Evolutionary conservation across 73 alveolate genomes (phyloP).

Genomic region (Paramecium octaurelia): DNA sequence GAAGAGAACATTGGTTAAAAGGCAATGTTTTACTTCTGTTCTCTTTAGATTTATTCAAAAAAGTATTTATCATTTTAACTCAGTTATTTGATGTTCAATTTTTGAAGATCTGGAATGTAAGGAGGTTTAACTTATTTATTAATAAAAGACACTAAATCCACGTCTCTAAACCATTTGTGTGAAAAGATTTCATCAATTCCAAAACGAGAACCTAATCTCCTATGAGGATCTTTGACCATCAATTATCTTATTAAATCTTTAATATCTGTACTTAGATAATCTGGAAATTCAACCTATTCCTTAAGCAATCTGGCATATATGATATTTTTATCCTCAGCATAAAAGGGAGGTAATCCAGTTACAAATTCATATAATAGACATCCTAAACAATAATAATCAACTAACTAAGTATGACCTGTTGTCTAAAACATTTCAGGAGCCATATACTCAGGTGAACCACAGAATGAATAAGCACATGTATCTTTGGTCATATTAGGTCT

Average conservation of each 20-base stretch:
- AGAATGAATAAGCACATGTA: constrained; percentile 60
- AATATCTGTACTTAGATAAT: constrained; percentile 15
- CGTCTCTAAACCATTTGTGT: constrained; percentile 53
- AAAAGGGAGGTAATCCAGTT: constrained; percentile 77
- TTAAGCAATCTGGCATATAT: constrained; percentile 23
- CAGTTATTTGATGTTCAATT: neutral
- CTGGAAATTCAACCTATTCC: constrained; percentile 36
- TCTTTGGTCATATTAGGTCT: constrained; percentile 49
- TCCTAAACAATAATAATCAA: constrained; percentile 74
- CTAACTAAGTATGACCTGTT: constrained; percentile 63
- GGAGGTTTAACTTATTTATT: constrained; percentile 56
- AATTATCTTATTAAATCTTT: constrained; percentile 35
- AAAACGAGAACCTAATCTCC: constrained; percentile 39
- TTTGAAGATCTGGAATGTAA: constrained; percentile 31
- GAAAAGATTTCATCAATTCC: constrained; percentile 44
- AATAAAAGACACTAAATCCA: neutral
- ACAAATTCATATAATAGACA: constrained; percentile 70
- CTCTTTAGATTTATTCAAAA: neutral
- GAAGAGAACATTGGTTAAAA: neutral
- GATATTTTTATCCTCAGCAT: constrained; percentile 61
- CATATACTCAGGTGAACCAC: constrained; percentile 79
- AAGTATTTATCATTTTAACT: neutral
- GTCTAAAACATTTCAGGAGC: constrained; percentile 72
- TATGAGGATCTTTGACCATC: constrained; percentile 52
- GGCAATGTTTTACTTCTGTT: neutral